Evolutionary conservation across 345 rosid genomes (phyloP), one percentile per base, ranked within the genome.

Genomic region (Geranium rotundifolium): DNA sequence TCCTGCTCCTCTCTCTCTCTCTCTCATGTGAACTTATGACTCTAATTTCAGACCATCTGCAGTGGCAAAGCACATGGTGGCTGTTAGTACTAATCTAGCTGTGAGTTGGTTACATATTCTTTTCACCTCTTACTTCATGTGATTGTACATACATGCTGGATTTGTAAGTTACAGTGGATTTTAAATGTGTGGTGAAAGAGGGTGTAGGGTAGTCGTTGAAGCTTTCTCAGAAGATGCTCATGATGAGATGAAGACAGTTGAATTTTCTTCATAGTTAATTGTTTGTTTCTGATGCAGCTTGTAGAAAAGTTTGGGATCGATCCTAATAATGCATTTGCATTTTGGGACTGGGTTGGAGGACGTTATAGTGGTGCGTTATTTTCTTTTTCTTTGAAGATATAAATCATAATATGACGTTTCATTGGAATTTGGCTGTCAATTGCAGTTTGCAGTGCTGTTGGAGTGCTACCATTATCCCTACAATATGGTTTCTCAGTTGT

Each of bases 281-380:
- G 52, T 65, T 63, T 67, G 16, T 60, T 56, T 65, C 20, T 27
- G 30, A 60, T 71, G 76, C 95, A 93, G 97, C 88, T 90, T 71
- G 97, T 93, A 57, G 95, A 93, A 79, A 83, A 87, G 75, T 93
- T 93, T 56, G 97, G 99, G 60, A 90, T 93, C 77, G 97, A 93
- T 78, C 96, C 97, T 17, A 87, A 84, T 31, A 84, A 93, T 81
- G 91, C 99, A 63, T 93, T 93, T 83, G 88, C 99, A 66, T 90
- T 93, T 72, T 92, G 97, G 97, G 95, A 92, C 76, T 92, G 99
- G 99, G 99, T 90, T 69, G 91, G 99, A 63, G 99, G 97, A 70
- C 79, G 96, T 9, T 86, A 89, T 63, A 87, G 99, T 74, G 99
- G 97, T 93, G 81, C 66, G 79, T 68, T 68, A 62, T 62, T 61